These are phyloP conservation scores for Penicillium decumbens DNA, from an alignment of 2,329 filamentous ascomycete genomes.

Conservation along the genomic window DNA sequence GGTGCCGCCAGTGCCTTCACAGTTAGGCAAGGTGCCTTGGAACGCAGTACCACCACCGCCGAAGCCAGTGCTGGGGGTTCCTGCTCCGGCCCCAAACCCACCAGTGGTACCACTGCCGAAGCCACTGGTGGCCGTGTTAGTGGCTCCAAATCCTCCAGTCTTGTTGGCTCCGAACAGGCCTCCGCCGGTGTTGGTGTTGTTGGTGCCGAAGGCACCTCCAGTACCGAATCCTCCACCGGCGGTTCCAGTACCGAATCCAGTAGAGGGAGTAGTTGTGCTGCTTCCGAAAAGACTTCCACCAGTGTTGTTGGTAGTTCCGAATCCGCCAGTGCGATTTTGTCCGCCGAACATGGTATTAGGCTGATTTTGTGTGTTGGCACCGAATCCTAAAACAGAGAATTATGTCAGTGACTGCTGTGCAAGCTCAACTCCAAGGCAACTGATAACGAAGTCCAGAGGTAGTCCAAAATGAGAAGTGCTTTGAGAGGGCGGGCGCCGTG, in stretches of 20 bases:
- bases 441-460: not conserved
- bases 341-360: conserved; percentile 36
- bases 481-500: conserved; percentile 3
- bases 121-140: conserved; percentile 20
- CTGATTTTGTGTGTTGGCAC: conserved; percentile 31
- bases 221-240: conserved; percentile 28
- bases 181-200: conserved; percentile 26
- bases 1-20: conserved; percentile 44
- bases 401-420: conserved; percentile 18
- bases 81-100: conserved; percentile 23
- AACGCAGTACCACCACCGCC: conserved; percentile 43
- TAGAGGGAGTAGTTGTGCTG: conserved; percentile 7
- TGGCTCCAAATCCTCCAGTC: conserved; percentile 25
- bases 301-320: conserved; percentile 28
- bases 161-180: conserved; percentile 30
- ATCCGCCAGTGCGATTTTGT: conserved; percentile 29
- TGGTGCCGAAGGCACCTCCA: conserved; percentile 21
- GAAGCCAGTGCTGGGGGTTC: conserved; percentile 27
- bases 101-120: conserved; percentile 19
- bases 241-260: conserved; percentile 16
- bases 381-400: conserved; percentile 33
- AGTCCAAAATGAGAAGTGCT: not conserved
- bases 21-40: conserved; percentile 36
- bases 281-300: conserved; percentile 36
- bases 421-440: not conserved